Percentiles rank a stretch among this genome's conserved stretches.
These are phyloP conservation scores for Candida corydali DNA, from an alignment of 805 yeast species.

Conservation along the genomic window DNA sequence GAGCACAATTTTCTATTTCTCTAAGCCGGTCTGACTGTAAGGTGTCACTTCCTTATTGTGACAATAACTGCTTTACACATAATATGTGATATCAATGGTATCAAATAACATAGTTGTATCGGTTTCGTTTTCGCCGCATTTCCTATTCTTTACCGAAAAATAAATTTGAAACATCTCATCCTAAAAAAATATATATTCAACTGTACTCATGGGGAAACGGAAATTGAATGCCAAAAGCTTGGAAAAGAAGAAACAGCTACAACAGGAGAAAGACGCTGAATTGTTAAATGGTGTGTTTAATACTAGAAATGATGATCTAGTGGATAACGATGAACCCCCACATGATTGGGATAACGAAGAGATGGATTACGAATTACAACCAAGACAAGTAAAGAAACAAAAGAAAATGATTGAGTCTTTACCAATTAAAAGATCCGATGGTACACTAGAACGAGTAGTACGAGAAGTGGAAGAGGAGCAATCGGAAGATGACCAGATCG, in stretches of 20 bases:
- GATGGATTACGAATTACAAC: constrained; percentile 71
- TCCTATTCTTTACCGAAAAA: too few species aligned
- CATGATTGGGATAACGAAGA: constrained; percentile 74
- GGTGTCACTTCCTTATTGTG: too few species aligned
- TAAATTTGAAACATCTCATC: constrained; percentile 8
- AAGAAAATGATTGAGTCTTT: constrained; percentile 59
- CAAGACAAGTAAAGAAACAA: constrained; percentile 50
- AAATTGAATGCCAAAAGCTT: constrained; percentile 17
- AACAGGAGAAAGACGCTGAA: constrained; percentile 39
- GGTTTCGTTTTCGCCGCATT: too few species aligned
- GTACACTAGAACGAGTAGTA: constrained; percentile 66
- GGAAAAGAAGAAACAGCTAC: constrained; percentile 32
- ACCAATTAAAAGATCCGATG: constrained; percentile 74
- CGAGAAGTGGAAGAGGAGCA: constrained; percentile 26
- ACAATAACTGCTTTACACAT: too few species aligned
- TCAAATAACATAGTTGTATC: too few species aligned
- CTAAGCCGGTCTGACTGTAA: too few species aligned
- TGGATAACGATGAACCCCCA: constrained; percentile 2
- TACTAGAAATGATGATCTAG: constrained; percentile 5
- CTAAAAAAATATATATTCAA: background rate
- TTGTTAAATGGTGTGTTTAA: constrained; percentile 34
- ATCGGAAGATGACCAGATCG: constrained; percentile 19
- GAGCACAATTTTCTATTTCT: too few species aligned
- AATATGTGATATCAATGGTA: too few species aligned
- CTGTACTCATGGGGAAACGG: constrained; percentile 30